Evolutionary conservation across 2,329 filamentous ascomycete genomes (phyloP).

Genomic region (Alternaria sp.): DNA sequence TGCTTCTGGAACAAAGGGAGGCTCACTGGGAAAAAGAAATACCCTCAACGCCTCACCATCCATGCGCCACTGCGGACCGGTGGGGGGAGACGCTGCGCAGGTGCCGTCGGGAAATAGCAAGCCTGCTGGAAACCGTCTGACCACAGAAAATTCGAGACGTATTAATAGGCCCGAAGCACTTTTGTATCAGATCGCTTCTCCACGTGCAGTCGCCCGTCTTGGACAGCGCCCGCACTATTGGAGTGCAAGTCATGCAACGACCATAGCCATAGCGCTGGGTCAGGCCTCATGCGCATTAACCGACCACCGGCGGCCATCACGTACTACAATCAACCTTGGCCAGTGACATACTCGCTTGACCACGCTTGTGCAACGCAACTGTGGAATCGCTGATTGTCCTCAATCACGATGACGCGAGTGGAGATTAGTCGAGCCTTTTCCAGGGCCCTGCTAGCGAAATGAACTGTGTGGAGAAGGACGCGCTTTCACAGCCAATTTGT

Average conservation of each 20-base stretch:
- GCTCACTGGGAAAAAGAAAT: slow-evolving; percentile 10
- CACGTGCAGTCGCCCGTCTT: slow-evolving; percentile 37
- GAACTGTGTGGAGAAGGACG: slow-evolving; percentile 50
- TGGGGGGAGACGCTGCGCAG: slow-evolving; percentile 7
- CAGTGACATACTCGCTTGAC: slow-evolving; percentile 34
- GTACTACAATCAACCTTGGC: slow-evolving; percentile 20
- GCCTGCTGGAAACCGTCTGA: not conserved
- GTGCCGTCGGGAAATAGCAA: slow-evolving; percentile 7
- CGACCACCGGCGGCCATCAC: slow-evolving; percentile 26
- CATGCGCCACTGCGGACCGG: slow-evolving; percentile 5
- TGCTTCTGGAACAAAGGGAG: not conserved
- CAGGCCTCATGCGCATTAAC: slow-evolving; percentile 32
- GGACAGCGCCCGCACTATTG: slow-evolving; percentile 26
- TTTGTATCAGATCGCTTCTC: slow-evolving; percentile 32
- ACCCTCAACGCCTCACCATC: slow-evolving; percentile 4
- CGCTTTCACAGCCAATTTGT: slow-evolving; percentile 41
- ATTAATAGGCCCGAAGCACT: slow-evolving; percentile 19
- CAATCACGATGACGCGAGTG: slow-evolving; percentile 33
- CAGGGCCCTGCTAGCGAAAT: slow-evolving; percentile 47
- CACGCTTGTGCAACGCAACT: slow-evolving; percentile 33
- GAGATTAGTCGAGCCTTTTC: slow-evolving; percentile 37
- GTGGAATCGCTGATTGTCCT: slow-evolving; percentile 19
- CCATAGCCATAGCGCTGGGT: slow-evolving; percentile 40
- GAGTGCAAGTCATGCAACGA: slow-evolving; percentile 44
- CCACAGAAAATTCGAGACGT: slow-evolving; percentile 10